These are phyloP conservation scores for Colletotrichum destructivum DNA, from an alignment of 2,329 filamentous ascomycete species.

Conservation along the genomic window DNA sequence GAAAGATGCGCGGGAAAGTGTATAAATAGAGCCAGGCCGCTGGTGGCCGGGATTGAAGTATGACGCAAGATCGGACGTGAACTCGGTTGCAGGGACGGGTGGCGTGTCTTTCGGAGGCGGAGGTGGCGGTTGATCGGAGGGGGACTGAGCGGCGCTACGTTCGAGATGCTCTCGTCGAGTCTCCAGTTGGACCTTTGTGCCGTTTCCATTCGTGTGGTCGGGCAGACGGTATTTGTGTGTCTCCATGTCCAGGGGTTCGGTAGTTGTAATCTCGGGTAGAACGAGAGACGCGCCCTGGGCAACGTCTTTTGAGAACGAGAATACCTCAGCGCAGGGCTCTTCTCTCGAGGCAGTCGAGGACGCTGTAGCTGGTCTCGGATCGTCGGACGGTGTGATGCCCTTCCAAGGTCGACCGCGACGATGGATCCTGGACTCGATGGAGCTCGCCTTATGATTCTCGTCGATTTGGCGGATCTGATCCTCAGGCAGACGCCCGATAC, in stretches of 20 bases:
- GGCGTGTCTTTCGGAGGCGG: constrained; percentile 68
- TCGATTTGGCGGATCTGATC: constrained; percentile 80
- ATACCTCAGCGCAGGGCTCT: constrained; percentile 9
- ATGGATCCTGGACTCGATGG: constrained; percentile 67
- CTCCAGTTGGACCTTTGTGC: constrained; percentile 73
- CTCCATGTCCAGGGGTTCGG: constrained; percentile 74
- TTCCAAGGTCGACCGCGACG: constrained; percentile 82
- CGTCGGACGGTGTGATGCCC: constrained; percentile 69
- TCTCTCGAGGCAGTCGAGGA: constrained; percentile 18
- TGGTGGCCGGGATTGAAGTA: constrained; percentile 79
- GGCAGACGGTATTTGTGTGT: constrained; percentile 82
- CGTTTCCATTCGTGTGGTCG: constrained; percentile 78
- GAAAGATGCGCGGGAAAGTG: constrained; percentile 91
- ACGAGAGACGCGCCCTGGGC: constrained; percentile 45
- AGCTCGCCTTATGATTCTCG: constrained; percentile 73
- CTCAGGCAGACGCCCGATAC: constrained; percentile 79
- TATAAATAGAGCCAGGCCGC: constrained; percentile 90
- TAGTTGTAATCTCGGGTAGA: constrained; percentile 67
- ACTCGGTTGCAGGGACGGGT: constrained; percentile 56
- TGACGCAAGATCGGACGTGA: constrained; percentile 66
- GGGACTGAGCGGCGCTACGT: constrained; percentile 60
- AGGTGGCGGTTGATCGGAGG: constrained; percentile 54
- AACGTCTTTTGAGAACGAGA: constrained; percentile 46
- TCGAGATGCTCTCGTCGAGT: constrained; percentile 72
- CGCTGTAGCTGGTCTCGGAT: constrained; percentile 49